A percentile compares a stretch with the other conserved stretches of the same genome.
Conservation (phyloP, 2,329 filamentous ascomycete species). For the Fusarium proliferatum region DNA sequence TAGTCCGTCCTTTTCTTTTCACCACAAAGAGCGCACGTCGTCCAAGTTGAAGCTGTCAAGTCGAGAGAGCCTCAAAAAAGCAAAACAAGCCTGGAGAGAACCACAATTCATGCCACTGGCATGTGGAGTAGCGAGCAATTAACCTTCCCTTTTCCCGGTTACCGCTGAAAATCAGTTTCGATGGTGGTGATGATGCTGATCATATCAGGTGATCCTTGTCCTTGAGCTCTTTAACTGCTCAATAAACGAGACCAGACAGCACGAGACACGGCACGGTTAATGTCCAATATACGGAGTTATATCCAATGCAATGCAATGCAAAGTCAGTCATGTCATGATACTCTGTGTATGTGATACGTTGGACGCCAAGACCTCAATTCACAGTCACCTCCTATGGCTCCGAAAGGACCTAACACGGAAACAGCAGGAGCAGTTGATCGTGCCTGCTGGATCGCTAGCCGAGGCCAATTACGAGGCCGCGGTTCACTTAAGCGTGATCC, state of each 20-base stretch:
- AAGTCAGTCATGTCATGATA: neutral
- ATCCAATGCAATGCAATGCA: neutral
- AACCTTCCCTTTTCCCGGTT: conserved; percentile 3
- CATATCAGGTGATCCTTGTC: conserved; percentile 7
- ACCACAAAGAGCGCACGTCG: neutral
- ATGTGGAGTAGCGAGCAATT: neutral
- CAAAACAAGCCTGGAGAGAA: neutral
- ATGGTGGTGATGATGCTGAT: neutral
- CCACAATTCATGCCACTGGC: neutral
- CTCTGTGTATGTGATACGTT: conserved; percentile 1
- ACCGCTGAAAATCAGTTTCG: neutral
- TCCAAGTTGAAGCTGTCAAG: neutral
- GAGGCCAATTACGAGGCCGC: conserved; percentile 22
- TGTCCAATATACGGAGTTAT: neutral
- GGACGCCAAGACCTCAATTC: neutral
- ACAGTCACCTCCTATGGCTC: neutral
- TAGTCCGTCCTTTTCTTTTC: neutral
- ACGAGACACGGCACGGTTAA: conserved; percentile 3
- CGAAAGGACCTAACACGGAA: conserved; percentile 28
- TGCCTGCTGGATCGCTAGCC: neutral
- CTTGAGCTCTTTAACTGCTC: neutral
- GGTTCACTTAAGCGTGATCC: conserved; percentile 26
- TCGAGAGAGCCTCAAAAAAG: conserved; percentile 27
- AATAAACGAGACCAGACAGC: neutral
- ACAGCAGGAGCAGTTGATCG: conserved; percentile 31